Conservation (phyloP, 352 stramenopile genomes). For the Phytophthora pluvialis region DNA sequence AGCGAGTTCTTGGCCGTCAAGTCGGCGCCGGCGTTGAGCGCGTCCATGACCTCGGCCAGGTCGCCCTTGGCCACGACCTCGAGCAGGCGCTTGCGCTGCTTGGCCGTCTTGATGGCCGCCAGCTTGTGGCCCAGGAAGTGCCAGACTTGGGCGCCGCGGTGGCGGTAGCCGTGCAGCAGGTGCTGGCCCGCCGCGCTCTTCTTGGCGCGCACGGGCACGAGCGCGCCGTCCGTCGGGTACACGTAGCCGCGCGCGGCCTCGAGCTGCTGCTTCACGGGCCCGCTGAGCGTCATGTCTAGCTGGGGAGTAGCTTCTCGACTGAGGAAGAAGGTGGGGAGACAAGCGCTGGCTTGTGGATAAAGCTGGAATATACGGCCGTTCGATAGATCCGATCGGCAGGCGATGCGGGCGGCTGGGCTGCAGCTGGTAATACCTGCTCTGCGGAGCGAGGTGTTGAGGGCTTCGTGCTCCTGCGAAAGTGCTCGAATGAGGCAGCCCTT, state of each 20-base stretch:
- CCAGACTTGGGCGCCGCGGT: conserved; percentile 62
- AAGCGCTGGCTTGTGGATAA: conserved; percentile 30
- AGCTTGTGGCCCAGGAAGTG: conserved; percentile 81
- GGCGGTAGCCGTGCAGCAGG: conserved; percentile 35
- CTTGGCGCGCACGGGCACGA: conserved; percentile 62
- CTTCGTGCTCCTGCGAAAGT: conserved; percentile 25
- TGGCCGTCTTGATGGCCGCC: conserved; percentile 70
- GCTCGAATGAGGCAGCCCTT: conserved; percentile 26
- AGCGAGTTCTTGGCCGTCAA: conserved; percentile 54
- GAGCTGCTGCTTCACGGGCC: conserved; percentile 57
- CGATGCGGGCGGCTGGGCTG: conserved; percentile 5
- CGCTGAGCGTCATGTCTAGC: conserved; percentile 51
- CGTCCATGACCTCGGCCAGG: conserved; percentile 65
- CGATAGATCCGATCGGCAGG: conserved; percentile 35
- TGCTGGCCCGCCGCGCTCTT: conserved; percentile 35
- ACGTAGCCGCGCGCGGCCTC: conserved; percentile 46
- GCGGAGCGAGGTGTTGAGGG: conserved; percentile 24
- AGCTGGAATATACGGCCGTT: conserved; percentile 26
- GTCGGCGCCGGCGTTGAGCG: conserved; percentile 63
- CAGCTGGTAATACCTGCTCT: conserved; percentile 33
- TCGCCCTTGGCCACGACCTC: conserved; percentile 65
- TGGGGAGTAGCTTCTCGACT: conserved; percentile 25
- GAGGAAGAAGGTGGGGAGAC: conserved; percentile 16
- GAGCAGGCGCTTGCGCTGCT: conserved; percentile 68
- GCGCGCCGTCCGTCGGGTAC: conserved; percentile 45